Evolutionary conservation across 2,329 filamentous ascomycete genomes (phyloP).

Genomic region (Cercospora sp.): DNA sequence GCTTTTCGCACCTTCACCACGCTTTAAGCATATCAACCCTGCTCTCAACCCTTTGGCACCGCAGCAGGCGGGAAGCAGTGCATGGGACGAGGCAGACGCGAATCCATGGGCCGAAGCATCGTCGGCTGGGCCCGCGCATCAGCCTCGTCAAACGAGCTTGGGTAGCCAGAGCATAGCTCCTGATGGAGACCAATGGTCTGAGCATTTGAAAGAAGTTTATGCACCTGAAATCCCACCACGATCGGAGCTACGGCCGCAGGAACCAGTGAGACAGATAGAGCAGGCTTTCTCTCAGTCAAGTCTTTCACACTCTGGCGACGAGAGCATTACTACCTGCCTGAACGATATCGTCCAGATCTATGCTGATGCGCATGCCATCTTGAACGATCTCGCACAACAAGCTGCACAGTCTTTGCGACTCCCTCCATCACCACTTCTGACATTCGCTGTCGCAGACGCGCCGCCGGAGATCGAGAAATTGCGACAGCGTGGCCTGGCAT

Average conservation of each 20-base stretch:
- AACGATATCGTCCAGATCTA: constrained; percentile 8
- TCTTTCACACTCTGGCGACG: not conserved
- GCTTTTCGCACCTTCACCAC: not conserved
- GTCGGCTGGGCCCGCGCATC: not conserved
- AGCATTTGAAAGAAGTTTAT: not conserved
- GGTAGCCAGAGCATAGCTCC: not conserved
- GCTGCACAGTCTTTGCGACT: not conserved
- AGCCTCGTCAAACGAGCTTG: not conserved
- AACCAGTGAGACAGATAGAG: not conserved
- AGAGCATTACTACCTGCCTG: constrained; percentile 1
- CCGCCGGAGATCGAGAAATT: constrained; percentile 31
- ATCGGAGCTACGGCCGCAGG: not conserved
- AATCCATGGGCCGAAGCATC: constrained; percentile 13
- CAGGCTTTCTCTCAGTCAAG: not conserved
- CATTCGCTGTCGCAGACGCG: constrained; percentile 8
- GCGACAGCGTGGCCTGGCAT: constrained; percentile 28
- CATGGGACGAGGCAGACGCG: not conserved
- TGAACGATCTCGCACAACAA: constrained; percentile 1
- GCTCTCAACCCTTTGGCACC: not conserved
- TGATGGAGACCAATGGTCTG: not conserved
- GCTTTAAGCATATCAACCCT: not conserved
- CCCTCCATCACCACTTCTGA: constrained; percentile 4
- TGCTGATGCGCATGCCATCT: not conserved
- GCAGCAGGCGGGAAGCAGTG: not conserved
- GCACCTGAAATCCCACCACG: not conserved